phyloP scores from a whole-genome alignment of 2,329 filamentous ascomycete genomes.

The Colletotrichum euphorbiae region DNA sequence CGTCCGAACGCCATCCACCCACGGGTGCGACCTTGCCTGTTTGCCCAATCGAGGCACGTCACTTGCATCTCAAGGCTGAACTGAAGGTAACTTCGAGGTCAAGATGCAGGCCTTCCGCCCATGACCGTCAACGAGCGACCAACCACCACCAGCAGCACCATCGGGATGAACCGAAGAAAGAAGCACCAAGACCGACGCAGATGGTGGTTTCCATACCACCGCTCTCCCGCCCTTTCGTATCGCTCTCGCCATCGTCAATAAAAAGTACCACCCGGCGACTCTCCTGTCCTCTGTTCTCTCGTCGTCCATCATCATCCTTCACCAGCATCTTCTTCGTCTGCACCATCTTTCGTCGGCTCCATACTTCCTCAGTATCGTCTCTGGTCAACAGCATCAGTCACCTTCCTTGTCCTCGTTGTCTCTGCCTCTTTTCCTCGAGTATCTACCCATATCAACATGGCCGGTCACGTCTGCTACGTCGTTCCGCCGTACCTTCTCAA shows the following conservation, averaged over 20 bases:
- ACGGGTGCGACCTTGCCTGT: background rate
- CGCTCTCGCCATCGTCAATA: too few species aligned
- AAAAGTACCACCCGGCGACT: background rate
- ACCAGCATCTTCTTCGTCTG: background rate
- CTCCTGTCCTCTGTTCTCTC: background rate
- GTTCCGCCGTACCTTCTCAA: conserved; percentile 60
- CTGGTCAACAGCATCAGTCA: background rate
- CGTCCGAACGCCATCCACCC: background rate
- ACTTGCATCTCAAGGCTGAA: background rate
- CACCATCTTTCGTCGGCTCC: background rate
- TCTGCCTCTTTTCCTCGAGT: background rate
- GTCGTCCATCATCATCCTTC: background rate
- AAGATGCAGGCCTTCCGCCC: too few species aligned
- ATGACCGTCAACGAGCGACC: too few species aligned
- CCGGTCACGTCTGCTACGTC: conserved; percentile 50
- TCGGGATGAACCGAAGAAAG: too few species aligned
- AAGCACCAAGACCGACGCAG: too few species aligned
- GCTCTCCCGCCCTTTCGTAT: too few species aligned
- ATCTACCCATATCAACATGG: conserved; percentile 10
- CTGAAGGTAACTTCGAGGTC: background rate
- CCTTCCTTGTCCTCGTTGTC: background rate
- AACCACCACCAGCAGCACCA: too few species aligned
- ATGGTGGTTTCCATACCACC: too few species aligned
- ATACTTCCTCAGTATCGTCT: background rate
- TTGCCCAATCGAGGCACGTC: background rate